Base-by-base conservation (phyloP, 1,139 yeast genomes). In the Candida albicans region DNA sequence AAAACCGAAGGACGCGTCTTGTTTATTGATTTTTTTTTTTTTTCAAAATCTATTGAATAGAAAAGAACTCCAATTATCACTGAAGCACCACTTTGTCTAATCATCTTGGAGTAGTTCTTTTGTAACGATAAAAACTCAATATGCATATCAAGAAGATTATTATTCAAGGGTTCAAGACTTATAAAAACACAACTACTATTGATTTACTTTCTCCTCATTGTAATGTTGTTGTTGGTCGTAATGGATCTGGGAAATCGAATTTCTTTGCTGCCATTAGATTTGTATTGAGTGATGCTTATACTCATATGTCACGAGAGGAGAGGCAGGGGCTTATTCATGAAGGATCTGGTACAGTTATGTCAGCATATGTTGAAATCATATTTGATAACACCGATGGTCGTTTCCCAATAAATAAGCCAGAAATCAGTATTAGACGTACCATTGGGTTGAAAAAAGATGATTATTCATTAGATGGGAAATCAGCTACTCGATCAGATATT, bases 181-280 rank as follows among this genome's bases (percentile, higher is more conserved):
- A 90, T 64, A 86, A 87, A 68, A 86, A 87, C 60, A 82, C 88
- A 40, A 88, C 96, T 0, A 77, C 80, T 8, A 80, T 93, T 13
- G 95, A 87, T 39, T 74, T 78, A 26, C 70, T 93, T 41, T 85
- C 95, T 0, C 95, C 95, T 0, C 79, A 81, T 47, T 87, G 85
- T 60, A 93, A 93, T 64, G 96, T 91, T 26, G 90, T 93, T 11
- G 89, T 93, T 27, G 99, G 99, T 3, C 71, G 96, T 42, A 93
- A 93, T 64, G 99, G 99, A 12, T 87, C 96, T 7, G 99, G 99
- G 12, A 93, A 93, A 63, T 88, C 96, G 40, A 93, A 93, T 64
- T 87, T 95, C 67, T 93, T 93, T 64, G 93, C 96, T 13, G 99
- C 99, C 9, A 87, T 93, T 46, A 73, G 98, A 49, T 95, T 91